Evolutionary conservation across 192 early-diverging fungal genomes (phyloP).

Genomic region (Gigaspora rosea): DNA sequence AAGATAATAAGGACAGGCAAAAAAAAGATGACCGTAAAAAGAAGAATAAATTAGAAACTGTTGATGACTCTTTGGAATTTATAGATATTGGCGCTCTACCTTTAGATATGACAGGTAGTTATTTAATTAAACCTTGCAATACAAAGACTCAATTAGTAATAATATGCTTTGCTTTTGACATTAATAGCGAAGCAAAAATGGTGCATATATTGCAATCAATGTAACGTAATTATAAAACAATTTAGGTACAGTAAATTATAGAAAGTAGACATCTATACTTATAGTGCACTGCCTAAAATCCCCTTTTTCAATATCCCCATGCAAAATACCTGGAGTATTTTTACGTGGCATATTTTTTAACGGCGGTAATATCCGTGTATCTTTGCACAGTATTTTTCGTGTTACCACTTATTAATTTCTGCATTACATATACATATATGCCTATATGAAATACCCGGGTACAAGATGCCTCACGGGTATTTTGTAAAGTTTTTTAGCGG

Average conservation of each 20-base stretch:
- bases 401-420: not conserved
- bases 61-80: constrained; percentile 1
- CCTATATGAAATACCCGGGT: not conserved
- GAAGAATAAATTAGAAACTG: not conserved
- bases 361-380: no score
- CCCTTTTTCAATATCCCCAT: no score
- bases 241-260: constrained; percentile 55
- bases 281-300: no score
- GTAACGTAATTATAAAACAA: constrained; percentile 76
- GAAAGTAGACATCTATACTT: not conserved
- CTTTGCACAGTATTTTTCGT: no score
- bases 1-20: not conserved
- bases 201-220: constrained; percentile 78
- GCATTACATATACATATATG: not conserved
- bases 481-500: no score
- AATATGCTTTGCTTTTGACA: not conserved
- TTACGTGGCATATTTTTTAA: no score
- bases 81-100: not conserved
- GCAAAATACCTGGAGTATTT: no score
- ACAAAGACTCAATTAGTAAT: not conserved
- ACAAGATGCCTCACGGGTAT: no score
- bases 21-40: not conserved
- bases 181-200: constrained; percentile 43
- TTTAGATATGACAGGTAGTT: not conserved
- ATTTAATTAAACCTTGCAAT: not conserved